Conservation (phyloP, 805 yeast genomes). For the Maudiozyma barnettii region DNA sequence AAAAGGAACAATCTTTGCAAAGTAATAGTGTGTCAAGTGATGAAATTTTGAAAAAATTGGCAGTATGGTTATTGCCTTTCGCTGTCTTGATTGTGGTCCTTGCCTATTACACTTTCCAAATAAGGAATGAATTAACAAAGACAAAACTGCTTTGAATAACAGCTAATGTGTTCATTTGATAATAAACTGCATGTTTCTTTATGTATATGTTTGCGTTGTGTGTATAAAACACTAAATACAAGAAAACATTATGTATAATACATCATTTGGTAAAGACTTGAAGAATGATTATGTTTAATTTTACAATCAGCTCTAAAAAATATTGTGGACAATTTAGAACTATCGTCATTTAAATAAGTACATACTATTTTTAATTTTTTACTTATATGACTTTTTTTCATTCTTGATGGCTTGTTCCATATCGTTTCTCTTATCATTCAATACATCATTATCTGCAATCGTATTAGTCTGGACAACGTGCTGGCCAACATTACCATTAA, state of each 20-base stretch:
- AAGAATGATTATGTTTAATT: too few species aligned
- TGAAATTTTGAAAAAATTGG: conserved; percentile 25
- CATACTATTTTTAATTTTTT: background rate
- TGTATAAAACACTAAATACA: too few species aligned
- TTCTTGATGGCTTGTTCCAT: background rate
- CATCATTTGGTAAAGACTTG: too few species aligned
- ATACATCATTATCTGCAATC: background rate
- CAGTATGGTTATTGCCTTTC: conserved; percentile 28
- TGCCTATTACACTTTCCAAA: conserved; percentile 31
- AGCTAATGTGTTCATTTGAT: background rate
- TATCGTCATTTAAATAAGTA: background rate
- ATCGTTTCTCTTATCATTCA: background rate
- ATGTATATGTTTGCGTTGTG: too few species aligned
- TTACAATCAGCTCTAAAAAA: too few species aligned
- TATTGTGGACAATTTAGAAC: too few species aligned
- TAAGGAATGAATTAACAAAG: conserved; percentile 30
- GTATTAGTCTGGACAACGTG: background rate
- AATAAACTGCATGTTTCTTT: too few species aligned
- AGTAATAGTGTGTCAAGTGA: conserved; percentile 24
- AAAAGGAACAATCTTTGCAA: conserved; percentile 1
- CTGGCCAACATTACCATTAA: background rate
- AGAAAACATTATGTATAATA: too few species aligned
- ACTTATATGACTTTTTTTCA: background rate
- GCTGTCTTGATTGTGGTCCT: conserved; percentile 25
- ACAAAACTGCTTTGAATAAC: conserved; percentile 24